These are phyloP conservation scores for Ramalina peruviana DNA, from an alignment of 495 filamentous ascomycete genomes.

Conservation along the genomic window DNA sequence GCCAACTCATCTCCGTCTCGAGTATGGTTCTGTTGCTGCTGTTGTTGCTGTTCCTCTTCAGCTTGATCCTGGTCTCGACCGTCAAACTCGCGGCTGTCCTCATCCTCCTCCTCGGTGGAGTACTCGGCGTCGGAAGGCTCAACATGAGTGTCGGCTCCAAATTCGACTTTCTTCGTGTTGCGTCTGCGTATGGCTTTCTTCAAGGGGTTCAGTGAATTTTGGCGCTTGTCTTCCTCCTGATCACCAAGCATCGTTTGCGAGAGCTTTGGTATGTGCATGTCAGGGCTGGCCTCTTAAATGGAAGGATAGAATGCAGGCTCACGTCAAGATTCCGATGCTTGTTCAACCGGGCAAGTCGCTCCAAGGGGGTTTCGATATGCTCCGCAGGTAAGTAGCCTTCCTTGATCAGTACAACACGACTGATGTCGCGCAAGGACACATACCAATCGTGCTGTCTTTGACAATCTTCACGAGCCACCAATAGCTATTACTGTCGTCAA, in stretches of 20 bases:
- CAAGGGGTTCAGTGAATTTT: conserved; percentile 78
- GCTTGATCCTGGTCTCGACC: conserved; percentile 23
- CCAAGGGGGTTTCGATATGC: conserved; percentile 96
- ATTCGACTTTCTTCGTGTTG: conserved; percentile 81
- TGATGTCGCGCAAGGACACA: conserved; percentile 13
- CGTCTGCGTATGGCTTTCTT: conserved; percentile 81
- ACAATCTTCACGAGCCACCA: conserved; percentile 98
- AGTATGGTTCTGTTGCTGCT: conserved; percentile 12
- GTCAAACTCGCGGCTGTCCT: conserved; percentile 34
- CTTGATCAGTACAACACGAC: conserved; percentile 12
- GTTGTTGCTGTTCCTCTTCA: conserved; percentile 10
- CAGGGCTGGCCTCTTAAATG: not conserved
- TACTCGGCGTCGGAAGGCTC: conserved; percentile 87
- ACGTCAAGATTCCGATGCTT: conserved; percentile 98
- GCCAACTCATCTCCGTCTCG: conserved; percentile 25
- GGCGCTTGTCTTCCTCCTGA: conserved; percentile 48
- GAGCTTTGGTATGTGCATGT: conserved; percentile 36
- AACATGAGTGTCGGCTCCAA: conserved; percentile 66
- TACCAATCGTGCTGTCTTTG: conserved; percentile 95
- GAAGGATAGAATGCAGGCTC: conserved; percentile 21
- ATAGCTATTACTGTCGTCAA: conserved; percentile 99
- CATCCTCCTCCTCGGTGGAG: conserved; percentile 67
- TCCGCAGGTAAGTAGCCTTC: conserved; percentile 91
- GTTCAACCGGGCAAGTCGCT: conserved; percentile 83
- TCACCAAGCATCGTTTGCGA: conserved; percentile 80